Conservation (phyloP, 1,284 basidiomycete genomes). For the Tilletia caries region DNA sequence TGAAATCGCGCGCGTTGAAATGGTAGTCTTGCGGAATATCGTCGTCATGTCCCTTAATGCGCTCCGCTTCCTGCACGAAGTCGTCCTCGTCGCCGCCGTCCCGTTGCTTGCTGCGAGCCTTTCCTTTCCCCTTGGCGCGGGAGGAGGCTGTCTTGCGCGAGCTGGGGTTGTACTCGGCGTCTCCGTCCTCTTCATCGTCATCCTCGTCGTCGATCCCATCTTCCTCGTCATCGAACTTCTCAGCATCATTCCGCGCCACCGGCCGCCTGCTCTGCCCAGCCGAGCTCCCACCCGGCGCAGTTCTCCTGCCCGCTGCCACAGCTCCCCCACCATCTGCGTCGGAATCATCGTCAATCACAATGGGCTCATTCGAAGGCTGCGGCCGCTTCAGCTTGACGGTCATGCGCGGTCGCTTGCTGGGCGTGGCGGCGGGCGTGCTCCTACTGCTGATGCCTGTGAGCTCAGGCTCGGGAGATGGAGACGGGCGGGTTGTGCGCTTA, state of each 20-base stretch:
- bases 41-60: not conserved
- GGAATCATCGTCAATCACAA: not conserved
- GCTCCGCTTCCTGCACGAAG: not conserved
- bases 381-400: slow-evolving; percentile 8
- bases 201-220: not conserved
- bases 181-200: not conserved
- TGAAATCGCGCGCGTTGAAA: slow-evolving; percentile 39
- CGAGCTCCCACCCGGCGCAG: not conserved
- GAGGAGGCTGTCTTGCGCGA: not conserved
- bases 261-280: no score
- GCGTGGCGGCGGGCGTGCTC: not conserved
- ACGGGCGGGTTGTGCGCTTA: not conserved
- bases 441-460: not conserved
- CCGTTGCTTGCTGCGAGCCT: not conserved
- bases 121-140: not conserved
- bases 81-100: not conserved
- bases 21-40: not conserved
- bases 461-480: slow-evolving; percentile 4
- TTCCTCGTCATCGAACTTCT: not conserved
- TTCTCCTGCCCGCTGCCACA: not conserved
- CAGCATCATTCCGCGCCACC: no score
- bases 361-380: not conserved
- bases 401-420: not conserved
- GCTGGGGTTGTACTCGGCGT: not conserved
- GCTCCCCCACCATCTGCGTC: not conserved